Evolutionary conservation across 2,329 filamentous ascomycete genomes (phyloP), one percentile per base, ranked within the genome.

Genomic region (Phyllachora maydis): DNA sequence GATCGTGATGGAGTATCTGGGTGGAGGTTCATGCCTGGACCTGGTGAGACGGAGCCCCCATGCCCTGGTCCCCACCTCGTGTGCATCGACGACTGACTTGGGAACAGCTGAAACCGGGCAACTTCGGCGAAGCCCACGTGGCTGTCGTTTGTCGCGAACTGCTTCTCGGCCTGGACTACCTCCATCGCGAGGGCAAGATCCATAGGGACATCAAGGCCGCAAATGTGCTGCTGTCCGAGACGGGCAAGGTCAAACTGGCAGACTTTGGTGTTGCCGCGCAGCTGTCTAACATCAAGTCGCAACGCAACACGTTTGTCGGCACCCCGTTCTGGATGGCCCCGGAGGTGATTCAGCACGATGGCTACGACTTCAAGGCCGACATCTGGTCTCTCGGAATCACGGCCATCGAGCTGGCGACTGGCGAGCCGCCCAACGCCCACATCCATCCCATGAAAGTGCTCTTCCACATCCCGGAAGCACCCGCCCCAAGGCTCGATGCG

Each of bases 1-100:
- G 88, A 98, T 98, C 42, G 81, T 95, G 28, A 98, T 98, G 88
- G 88, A 98, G 49, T 98, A 76, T 42, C 56, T 98, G 8, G 88
- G 88, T 5, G 88, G 88, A 32, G 88, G 88, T 19, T 95, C 88
- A 11, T 93, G 88, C 45, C 60, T 93, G 33, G 88, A 98, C 46
- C 49, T 98, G 56, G 78, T 91, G 64, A 38, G 58, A 31, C 18
- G 16, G n/a, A 12, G 12, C 18, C 11, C 26, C 13, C 19, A 11
- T 9, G 16, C 14, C 10, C 16, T 19, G 10, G 22, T 6, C 14
- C 11, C 7, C 4, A 18, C 10, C 13, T 18, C 18, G 6, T 14
- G n/a, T 9, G 7, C 16, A 14, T 12, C 11, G 30, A 49, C 51
- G 36, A 54, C 43, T 23, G 16, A 20, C 21, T 25, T 10, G 8